Conservation (phyloP, 805 yeast species). For the Candida namnaoensis region DNA sequence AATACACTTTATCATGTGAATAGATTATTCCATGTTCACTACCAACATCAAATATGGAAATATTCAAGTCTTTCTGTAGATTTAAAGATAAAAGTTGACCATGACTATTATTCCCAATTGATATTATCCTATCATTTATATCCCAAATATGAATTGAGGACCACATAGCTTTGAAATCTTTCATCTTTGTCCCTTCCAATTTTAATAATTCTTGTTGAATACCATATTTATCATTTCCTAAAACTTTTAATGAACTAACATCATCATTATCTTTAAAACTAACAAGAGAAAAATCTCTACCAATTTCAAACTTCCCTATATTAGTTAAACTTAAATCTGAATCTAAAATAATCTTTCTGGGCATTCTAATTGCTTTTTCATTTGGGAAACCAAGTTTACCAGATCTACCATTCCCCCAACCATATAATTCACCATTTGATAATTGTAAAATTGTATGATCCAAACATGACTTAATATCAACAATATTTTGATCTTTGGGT, state of each 20-base stretch:
- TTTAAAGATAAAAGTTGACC: conserved; percentile 43
- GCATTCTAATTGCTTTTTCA: neutral
- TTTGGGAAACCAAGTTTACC: conserved; percentile 36
- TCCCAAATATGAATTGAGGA: conserved; percentile 52
- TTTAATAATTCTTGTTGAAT: conserved; percentile 3
- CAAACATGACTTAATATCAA: conserved; percentile 28
- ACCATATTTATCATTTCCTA: conserved; percentile 27
- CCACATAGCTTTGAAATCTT: conserved; percentile 58
- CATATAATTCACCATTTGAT: conserved; percentile 36
- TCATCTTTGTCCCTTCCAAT: neutral
- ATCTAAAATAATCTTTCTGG: too few relatives aligned
- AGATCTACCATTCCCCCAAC: conserved; percentile 64
- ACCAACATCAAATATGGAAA: conserved; percentile 40
- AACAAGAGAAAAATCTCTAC: conserved; percentile 49
- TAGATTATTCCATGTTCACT: conserved; percentile 76
- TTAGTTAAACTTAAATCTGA: too few relatives aligned
- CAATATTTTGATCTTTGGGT: conserved; percentile 2
- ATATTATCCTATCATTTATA: conserved; percentile 21
- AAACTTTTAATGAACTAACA: conserved; percentile 2
- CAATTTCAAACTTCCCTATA: conserved; percentile 23
- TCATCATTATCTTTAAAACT: conserved; percentile 9
- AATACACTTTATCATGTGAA: conserved; percentile 27
- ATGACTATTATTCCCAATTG: conserved; percentile 72
- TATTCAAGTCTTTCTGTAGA: neutral
- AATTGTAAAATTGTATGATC: conserved; percentile 33